Evolutionary conservation across 768 basidiomycete species (phyloP).

Genomic region (Boletellus ananiceps): DNA sequence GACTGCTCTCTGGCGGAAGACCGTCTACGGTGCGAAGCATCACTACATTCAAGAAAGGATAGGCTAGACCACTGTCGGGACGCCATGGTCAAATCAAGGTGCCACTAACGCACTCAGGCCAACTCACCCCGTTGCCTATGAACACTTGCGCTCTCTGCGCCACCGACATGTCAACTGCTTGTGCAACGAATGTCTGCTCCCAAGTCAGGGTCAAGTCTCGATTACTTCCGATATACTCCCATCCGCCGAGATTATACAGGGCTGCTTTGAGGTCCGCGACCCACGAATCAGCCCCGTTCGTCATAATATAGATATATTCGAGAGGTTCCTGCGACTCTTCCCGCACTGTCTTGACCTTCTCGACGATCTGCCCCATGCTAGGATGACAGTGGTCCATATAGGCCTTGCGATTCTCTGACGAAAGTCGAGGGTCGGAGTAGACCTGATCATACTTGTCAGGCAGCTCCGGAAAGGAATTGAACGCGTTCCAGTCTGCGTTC

Average conservation of each 20-base stretch:
- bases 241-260: constrained; percentile 29
- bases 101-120: background rate
- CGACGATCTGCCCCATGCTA: constrained; percentile 36
- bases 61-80: constrained; percentile 36
- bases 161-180: constrained; percentile 49
- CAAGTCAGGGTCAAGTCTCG: constrained; percentile 37
- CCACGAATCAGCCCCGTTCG: constrained; percentile 42
- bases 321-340: constrained; percentile 24
- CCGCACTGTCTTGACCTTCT: constrained; percentile 33
- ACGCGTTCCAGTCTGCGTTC: constrained; percentile 37
- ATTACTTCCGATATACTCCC: constrained; percentile 38
- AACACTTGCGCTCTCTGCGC: constrained; percentile 44
- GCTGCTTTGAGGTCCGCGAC: constrained; percentile 34
- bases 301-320: constrained; percentile 41
- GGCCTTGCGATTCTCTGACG: constrained; percentile 19
- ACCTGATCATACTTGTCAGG: constrained; percentile 35
- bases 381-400: constrained; percentile 42
- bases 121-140: constrained; percentile 48
- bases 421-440: constrained; percentile 20
- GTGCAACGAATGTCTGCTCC: constrained; percentile 42
- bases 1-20: constrained; percentile 25
- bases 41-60: constrained; percentile 37
- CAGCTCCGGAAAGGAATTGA: constrained; percentile 40
- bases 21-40: constrained; percentile 34
- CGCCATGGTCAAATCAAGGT: background rate